phyloP scores from a whole-genome alignment of 495 filamentous ascomycete species.

The Hypoxylon lienhwacheense region DNA sequence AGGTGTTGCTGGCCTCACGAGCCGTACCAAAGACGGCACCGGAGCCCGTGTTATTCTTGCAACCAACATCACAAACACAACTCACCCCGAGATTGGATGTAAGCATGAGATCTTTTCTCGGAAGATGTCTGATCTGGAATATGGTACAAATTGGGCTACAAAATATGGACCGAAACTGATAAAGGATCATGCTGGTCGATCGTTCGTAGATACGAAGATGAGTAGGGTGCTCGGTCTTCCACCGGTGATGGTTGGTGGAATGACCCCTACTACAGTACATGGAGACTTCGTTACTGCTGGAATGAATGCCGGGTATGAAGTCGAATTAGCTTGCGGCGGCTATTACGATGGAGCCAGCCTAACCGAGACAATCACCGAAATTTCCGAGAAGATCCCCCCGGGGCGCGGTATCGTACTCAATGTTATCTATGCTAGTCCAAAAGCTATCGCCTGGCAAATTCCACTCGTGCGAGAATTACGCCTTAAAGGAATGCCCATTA shows the following conservation, averaged over 20 bases:
- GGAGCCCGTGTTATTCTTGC: constrained; percentile 83
- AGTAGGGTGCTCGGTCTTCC: constrained; percentile 77
- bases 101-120: constrained; percentile 85
- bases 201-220: constrained; percentile 87
- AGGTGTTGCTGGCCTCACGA: constrained; percentile 83
- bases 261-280: constrained; percentile 91
- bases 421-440: constrained; percentile 82
- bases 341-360: constrained; percentile 79
- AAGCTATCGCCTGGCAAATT: constrained; percentile 87
- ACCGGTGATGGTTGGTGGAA: constrained; percentile 90
- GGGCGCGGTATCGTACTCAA: constrained; percentile 85
- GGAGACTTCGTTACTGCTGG: constrained; percentile 96
- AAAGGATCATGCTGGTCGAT: constrained; percentile 72
- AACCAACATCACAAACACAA: constrained; percentile 72
- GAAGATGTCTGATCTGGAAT: constrained; percentile 74
- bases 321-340: constrained; percentile 83
- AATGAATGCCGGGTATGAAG: constrained; percentile 93
- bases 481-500: constrained; percentile 75
- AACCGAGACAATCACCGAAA: constrained; percentile 75
- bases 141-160: constrained; percentile 82
- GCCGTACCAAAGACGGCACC: constrained; percentile 86
- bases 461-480: constrained; percentile 73
- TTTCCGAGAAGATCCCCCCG: constrained; percentile 72
- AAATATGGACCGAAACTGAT: constrained; percentile 76
- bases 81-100: constrained; percentile 79